Percentiles rank a stretch among this genome's conserved stretches.
These are phyloP conservation scores for Triglochin maritima DNA, from an alignment of 106 monocot genomes.

Conservation along the genomic window DNA sequence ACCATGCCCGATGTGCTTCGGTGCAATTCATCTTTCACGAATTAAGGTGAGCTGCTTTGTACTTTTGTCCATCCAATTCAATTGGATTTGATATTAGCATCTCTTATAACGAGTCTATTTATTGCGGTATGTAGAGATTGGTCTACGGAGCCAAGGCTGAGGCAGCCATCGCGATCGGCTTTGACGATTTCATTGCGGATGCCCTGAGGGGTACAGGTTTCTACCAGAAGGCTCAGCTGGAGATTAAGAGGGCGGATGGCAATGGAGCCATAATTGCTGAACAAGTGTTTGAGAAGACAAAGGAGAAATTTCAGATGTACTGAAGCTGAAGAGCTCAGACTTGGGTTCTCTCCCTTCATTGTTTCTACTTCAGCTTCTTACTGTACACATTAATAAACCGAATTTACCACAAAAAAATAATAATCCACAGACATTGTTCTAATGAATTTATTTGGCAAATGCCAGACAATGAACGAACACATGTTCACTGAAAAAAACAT, in stretches of 20 bases:
- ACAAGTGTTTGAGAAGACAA: constrained; percentile 80
- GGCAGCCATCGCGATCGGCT: constrained; percentile 83
- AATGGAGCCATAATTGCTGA: constrained; percentile 78
- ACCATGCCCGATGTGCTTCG: constrained; percentile 94
- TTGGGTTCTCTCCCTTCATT: background rate
- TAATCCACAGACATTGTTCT: too few relatives aligned
- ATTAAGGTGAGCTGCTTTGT: constrained; percentile 37
- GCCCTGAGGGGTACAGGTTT: constrained; percentile 62
- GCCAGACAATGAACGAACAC: too few relatives aligned
- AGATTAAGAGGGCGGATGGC: constrained; percentile 77
- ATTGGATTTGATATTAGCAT: background rate
- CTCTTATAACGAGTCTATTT: background rate
- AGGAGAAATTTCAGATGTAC: constrained; percentile 76
- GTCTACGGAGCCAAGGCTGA: constrained; percentile 89
- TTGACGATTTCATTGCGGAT: constrained; percentile 86
- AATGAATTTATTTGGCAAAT: too few relatives aligned
- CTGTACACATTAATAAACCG: too few relatives aligned
- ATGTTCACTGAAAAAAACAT: too few relatives aligned
- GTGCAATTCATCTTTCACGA: constrained; percentile 77
- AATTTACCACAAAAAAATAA: too few relatives aligned
- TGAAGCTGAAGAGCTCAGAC: constrained; percentile 1
- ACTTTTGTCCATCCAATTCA: background rate
- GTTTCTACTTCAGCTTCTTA: background rate
- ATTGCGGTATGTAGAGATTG: constrained; percentile 41
- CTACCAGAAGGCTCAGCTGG: constrained; percentile 72